Evolutionary conservation across 345 rosid genomes (phyloP).

Genomic region (Eucalyptus coolabah): DNA sequence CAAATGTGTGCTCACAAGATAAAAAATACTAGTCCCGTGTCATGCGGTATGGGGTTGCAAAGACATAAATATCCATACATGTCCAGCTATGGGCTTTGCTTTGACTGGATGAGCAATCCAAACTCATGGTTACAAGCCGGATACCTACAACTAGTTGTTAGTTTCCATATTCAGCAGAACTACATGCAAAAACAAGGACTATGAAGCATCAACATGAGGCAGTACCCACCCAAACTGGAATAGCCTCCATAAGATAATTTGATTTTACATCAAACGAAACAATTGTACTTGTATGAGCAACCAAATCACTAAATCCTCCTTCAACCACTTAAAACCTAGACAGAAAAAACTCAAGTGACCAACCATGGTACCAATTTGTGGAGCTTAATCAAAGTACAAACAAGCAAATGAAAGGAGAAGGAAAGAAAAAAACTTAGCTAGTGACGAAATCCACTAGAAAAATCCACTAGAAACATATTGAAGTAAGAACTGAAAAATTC

Average conservation of each 20-base stretch:
- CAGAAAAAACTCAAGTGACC: neutral
- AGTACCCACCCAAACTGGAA: neutral
- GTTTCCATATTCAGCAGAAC: neutral
- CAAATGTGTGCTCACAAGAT: constrained; percentile 75
- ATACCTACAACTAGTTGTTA: neutral
- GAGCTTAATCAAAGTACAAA: neutral
- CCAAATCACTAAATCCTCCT: neutral
- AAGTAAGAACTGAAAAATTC: no score
- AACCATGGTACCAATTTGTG: neutral
- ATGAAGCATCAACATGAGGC: neutral
- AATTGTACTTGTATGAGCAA: neutral
- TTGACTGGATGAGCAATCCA: neutral
- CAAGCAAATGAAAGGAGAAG: neutral
- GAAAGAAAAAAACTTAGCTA: neutral
- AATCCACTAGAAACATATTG: neutral
- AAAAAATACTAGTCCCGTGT: constrained; percentile 85
- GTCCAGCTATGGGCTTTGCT: constrained; percentile 73
- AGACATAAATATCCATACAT: constrained; percentile 85
- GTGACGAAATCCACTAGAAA: no score
- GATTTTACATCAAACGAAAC: neutral
- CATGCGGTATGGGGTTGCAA: constrained; percentile 87
- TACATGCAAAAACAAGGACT: neutral
- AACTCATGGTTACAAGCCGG: neutral
- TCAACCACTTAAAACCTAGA: neutral
- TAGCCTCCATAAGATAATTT: neutral